Conservation (phyloP, 1,284 basidiomycete species). For the Somion occarium region DNA sequence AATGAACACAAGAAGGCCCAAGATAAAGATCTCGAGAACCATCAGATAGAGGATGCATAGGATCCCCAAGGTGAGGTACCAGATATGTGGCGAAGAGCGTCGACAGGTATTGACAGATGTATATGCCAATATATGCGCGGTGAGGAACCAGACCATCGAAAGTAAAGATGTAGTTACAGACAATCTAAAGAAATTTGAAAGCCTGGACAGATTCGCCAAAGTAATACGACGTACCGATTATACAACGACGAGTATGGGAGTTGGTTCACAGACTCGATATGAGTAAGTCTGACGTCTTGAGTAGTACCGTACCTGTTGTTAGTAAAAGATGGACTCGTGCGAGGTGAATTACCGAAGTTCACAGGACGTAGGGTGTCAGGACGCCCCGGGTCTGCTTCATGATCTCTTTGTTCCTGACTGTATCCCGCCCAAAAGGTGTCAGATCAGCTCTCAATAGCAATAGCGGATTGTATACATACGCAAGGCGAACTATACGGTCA, state of each 20-base stretch:
- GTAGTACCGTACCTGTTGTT: neutral
- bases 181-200: constrained; percentile 37
- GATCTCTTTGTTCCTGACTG: constrained; percentile 5
- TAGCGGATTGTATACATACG: constrained; percentile 1
- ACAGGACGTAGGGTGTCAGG: neutral
- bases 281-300: neutral
- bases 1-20: constrained; percentile 71
- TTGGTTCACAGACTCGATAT: neutral
- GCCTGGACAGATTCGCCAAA: too few species aligned
- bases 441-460: neutral
- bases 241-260: constrained; percentile 16
- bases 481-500: constrained; percentile 21
- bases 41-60: constrained; percentile 75
- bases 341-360: neutral
- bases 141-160: constrained; percentile 75
- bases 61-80: constrained; percentile 79
- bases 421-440: neutral
- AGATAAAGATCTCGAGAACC: constrained; percentile 65
- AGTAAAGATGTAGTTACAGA: constrained; percentile 61
- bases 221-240: constrained; percentile 33
- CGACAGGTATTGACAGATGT: constrained; percentile 70
- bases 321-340: neutral
- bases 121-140: constrained; percentile 72
- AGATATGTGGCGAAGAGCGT: constrained; percentile 65
- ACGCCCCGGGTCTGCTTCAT: neutral